Conservation (phyloP, 352 stramenopile genomes). For the Phytophthora hybrid region DNA sequence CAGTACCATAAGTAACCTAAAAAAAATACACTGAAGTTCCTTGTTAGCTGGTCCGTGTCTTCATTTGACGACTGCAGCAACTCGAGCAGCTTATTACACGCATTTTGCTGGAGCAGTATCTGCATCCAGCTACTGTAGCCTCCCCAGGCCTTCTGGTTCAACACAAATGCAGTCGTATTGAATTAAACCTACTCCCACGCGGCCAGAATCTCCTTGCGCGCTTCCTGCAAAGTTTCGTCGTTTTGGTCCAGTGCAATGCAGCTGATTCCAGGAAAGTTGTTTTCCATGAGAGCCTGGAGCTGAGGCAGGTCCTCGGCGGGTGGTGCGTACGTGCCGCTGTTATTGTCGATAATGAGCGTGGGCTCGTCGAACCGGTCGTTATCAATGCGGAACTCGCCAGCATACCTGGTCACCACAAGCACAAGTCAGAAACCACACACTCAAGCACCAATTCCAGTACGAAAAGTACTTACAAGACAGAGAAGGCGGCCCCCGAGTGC, state of each 20-base stretch:
- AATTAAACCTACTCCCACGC: slow-evolving; percentile 28
- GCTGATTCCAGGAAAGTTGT: slow-evolving; percentile 42
- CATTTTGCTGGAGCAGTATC: no score
- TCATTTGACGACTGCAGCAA: no score
- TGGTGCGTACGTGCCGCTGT: slow-evolving; percentile 46
- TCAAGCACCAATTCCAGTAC: not conserved
- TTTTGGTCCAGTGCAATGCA: slow-evolving; percentile 32
- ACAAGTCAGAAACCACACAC: not conserved
- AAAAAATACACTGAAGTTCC: not conserved
- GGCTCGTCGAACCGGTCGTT: slow-evolving; percentile 4
- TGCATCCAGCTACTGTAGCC: no score
- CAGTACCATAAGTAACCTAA: not conserved
- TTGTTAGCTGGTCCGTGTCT: no score
- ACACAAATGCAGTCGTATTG: not conserved
- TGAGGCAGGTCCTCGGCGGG: slow-evolving; percentile 30
- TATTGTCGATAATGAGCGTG: slow-evolving; percentile 48
- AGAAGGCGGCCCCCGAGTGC: slow-evolving; percentile 36
- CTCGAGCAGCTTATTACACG: no score
- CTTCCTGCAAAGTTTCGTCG: slow-evolving; percentile 18
- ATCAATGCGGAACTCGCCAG: slow-evolving; percentile 41
- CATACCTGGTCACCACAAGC: slow-evolving; percentile 22
- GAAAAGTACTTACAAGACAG: slow-evolving; percentile 20
- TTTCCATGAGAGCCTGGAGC: slow-evolving; percentile 40
- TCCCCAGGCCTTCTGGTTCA: not conserved
- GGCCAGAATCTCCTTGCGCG: slow-evolving; percentile 37